These are phyloP conservation scores for Monoraphidium neglectum DNA, from an alignment of 139 green algal species.

Conservation along the genomic window DNA sequence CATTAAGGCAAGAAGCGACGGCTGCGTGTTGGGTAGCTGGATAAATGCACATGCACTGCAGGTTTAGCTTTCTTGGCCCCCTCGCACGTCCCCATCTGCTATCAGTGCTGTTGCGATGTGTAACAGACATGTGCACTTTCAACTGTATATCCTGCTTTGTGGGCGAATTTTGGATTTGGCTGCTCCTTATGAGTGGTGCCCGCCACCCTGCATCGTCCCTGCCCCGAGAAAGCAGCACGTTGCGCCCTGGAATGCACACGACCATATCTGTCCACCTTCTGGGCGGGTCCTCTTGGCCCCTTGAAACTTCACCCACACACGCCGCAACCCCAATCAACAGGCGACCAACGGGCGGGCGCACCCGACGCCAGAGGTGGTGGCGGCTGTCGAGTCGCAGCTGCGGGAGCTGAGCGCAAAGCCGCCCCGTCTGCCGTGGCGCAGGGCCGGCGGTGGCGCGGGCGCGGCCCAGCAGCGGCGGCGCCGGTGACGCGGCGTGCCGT, in stretches of 20 bases:
- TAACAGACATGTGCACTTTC: neutral
- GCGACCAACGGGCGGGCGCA: conserved; percentile 13
- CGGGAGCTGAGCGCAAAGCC: conserved; percentile 39
- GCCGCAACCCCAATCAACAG: conserved; percentile 15
- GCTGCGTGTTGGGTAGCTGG: too few relatives aligned
- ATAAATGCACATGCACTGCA: too few relatives aligned
- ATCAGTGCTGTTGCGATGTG: neutral
- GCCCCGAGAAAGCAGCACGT: too few relatives aligned
- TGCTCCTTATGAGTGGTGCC: too few relatives aligned
- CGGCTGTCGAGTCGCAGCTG: conserved; percentile 56
- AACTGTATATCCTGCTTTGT: neutral
- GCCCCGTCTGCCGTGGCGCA: conserved; percentile 49
- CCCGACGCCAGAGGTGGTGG: conserved; percentile 36
- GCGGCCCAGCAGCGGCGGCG: neutral
- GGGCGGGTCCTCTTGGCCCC: too few relatives aligned
- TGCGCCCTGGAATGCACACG: neutral
- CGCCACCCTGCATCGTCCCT: neutral
- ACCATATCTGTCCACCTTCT: neutral
- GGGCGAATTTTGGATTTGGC: neutral
- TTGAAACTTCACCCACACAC: neutral
- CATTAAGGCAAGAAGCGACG: conserved; percentile 46
- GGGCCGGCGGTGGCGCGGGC: neutral
- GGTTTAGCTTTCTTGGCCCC: too few relatives aligned
- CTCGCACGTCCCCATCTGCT: too few relatives aligned
- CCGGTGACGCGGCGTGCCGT: too few relatives aligned